Base-by-base conservation (phyloP, 495 filamentous ascomycete genomes). In the Evansstolkia leycettana region DNA sequence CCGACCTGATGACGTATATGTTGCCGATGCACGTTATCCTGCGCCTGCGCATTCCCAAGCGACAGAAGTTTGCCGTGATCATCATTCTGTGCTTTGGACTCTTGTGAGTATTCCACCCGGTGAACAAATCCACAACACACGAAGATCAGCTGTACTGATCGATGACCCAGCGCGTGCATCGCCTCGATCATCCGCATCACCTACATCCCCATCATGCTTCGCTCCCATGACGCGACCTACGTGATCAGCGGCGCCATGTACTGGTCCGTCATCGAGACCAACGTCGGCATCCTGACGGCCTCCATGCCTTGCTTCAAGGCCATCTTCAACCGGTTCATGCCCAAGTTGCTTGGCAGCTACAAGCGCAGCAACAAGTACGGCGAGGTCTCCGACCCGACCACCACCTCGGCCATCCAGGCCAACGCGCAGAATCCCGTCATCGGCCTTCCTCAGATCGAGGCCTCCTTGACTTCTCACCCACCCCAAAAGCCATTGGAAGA, bases 1-100 rank as follows among this genome's bases (percentile, higher is more conserved):
- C 72, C 5, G 73, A 79, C 41, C 17, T 69, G 0, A 45, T 66
- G 39, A 69, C 72, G 28, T 59, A 77, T 34, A 50, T 60, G 2
- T 50, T 80, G 16, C 61, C 63, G 1, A 45, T 65, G 33, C 52
- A 47, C 13, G 54, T 57, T 16, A 57, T 55, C 34, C 55, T 51
- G 44, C 57, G 50, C 27, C 56, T 58, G 2, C 53, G 52, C 9
- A 46, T 57, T 35, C 52, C 53, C 5, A 40, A 41, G 20, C 67
- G 67, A 34, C 47, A 58, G 33, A 55, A 64, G 39, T 42, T 61
- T 19, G 53, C 44, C 1, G 41, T 63, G 1, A 36, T 38, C 0
- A 29, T 58, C 13, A 65, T 62, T 23, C 60, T 65, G 31, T 57
- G 55, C 14, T 39, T 62, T 4, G 60, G 64, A 24, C 45, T 67